Conservation (phyloP, 2,329 filamentous ascomycete genomes). For the Venturia pyrina region DNA sequence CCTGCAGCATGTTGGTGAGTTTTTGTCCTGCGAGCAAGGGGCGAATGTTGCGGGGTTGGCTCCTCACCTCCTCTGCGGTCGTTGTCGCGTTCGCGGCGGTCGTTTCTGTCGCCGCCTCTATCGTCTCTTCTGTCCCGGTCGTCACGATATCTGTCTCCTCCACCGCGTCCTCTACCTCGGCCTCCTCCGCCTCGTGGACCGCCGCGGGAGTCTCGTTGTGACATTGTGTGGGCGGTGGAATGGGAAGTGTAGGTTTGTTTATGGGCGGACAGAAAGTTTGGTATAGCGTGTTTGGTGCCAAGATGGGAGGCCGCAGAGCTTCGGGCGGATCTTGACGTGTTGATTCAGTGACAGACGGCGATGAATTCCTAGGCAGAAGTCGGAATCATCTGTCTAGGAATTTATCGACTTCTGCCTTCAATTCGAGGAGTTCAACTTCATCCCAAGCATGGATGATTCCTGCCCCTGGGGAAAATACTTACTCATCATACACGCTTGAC, state of each 20-base stretch:
- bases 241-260: neutral
- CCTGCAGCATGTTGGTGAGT: conserved; percentile 3
- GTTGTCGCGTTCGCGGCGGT: conserved; percentile 1
- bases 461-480: no score
- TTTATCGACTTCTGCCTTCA: neutral
- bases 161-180: neutral
- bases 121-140: neutral
- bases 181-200: neutral
- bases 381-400: neutral
- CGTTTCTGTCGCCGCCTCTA: neutral
- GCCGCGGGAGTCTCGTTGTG: conserved; percentile 1
- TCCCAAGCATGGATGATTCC: neutral
- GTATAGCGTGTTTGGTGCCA: neutral
- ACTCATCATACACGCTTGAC: neutral
- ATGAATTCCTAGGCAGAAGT: neutral
- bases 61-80: conserved; percentile 7
- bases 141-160: neutral
- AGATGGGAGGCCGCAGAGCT: neutral
- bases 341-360: neutral
- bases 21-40: neutral
- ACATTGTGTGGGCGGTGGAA: neutral
- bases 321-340: neutral
- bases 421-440: neutral
- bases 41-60: neutral
- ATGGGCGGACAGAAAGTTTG: neutral